These are phyloP conservation scores for Phaeotremella fagi DNA, from an alignment of 768 basidiomycete species.

Conservation along the genomic window DNA sequence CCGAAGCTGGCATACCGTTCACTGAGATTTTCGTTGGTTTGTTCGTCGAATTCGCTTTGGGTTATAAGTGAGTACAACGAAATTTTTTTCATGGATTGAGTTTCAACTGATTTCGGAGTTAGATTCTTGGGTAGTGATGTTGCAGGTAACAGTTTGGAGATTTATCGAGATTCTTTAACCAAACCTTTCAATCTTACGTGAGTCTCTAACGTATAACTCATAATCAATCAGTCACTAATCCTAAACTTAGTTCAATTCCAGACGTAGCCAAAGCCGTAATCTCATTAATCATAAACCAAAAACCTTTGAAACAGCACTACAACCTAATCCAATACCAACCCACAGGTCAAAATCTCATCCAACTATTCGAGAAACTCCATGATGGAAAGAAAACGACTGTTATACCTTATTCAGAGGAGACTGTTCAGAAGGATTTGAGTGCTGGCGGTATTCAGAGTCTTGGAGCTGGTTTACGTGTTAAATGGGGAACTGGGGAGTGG, in stretches of 20 bases:
- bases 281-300: not conserved
- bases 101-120: not conserved
- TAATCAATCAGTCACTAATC: no score
- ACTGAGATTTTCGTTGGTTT: constrained; percentile 5
- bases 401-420: constrained; percentile 1
- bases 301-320: not conserved
- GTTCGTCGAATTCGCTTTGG: constrained; percentile 7
- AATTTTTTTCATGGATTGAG: not conserved
- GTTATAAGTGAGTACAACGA: constrained; percentile 10
- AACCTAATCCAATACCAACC: constrained; percentile 1
- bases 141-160: constrained; percentile 9
- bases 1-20: constrained; percentile 5
- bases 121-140: constrained; percentile 13
- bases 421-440: not conserved
- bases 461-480: not conserved
- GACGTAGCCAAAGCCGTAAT: constrained; percentile 2
- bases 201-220: not conserved
- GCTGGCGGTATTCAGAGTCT: not conserved
- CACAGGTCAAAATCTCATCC: constrained; percentile 7
- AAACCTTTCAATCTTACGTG: constrained; percentile 6
- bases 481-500: not conserved
- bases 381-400: constrained; percentile 3
- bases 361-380: constrained; percentile 10
- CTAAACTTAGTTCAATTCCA: no score
- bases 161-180: constrained; percentile 3